Percentiles rank a stretch among this genome's conserved stretches.
Evolutionary conservation across 768 basidiomycete species (phyloP).

Genomic region (Infundibulicybe gibba): DNA sequence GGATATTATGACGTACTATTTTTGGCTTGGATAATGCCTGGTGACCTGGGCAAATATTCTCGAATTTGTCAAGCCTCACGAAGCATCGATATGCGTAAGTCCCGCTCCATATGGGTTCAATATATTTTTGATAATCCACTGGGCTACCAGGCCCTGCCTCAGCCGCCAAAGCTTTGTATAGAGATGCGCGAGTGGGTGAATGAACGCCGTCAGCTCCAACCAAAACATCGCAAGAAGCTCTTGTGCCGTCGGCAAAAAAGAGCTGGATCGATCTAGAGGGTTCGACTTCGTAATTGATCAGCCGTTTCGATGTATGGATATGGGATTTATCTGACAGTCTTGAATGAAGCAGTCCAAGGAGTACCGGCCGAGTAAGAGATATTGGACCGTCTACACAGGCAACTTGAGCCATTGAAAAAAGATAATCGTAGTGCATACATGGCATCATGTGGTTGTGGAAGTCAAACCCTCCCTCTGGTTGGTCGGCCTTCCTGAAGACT

Average conservation of each 20-base stretch:
- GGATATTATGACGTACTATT: constrained; percentile 32
- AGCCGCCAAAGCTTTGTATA: constrained; percentile 10
- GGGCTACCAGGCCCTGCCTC: background rate
- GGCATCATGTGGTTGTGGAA: constrained; percentile 23
- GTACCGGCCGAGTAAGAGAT: constrained; percentile 14
- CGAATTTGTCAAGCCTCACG: constrained; percentile 41
- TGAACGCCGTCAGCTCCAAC: constrained; percentile 40
- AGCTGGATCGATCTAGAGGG: constrained; percentile 10
- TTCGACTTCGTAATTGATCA: constrained; percentile 8
- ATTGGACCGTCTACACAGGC: constrained; percentile 15
- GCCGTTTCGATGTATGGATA: constrained; percentile 19
- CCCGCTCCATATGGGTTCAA: constrained; percentile 36
- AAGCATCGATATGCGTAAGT: constrained; percentile 42
- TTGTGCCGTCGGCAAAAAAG: constrained; percentile 20
- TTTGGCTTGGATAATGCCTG: constrained; percentile 40
- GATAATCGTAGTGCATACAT: constrained; percentile 5
- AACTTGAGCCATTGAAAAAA: background rate
- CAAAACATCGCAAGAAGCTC: constrained; percentile 27
- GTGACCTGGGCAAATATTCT: constrained; percentile 38
- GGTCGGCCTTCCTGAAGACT: constrained; percentile 21
- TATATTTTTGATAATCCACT: constrained; percentile 4
- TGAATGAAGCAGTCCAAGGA: constrained; percentile 18
- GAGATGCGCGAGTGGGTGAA: constrained; percentile 14
- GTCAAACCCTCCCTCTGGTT: constrained; percentile 15
- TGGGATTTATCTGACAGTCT: constrained; percentile 15